A percentile compares a stretch with the other conserved stretches of the same genome.
These are phyloP conservation scores for Leonotis leonurus DNA, from an alignment of 257 asterid species.

Conservation along the genomic window DNA sequence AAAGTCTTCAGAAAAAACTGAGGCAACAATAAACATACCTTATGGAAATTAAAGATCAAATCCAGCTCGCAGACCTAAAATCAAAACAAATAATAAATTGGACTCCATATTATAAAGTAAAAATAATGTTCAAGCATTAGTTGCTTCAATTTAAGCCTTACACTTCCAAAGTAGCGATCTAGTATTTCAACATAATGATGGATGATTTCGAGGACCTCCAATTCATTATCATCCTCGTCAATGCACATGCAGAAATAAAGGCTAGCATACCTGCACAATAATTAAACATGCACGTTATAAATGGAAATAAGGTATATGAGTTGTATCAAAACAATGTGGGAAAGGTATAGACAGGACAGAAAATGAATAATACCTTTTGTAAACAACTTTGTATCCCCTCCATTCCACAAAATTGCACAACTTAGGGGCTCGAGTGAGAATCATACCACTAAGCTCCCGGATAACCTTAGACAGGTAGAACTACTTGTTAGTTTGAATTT, in stretches of 20 bases:
- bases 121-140: not conserved
- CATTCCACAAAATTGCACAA: constrained; percentile 96
- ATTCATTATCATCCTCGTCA: constrained; percentile 86
- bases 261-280: constrained; percentile 71
- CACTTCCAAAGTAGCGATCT: constrained; percentile 99
- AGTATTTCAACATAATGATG: constrained; percentile 94
- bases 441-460: constrained; percentile 88
- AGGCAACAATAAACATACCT: constrained; percentile 66
- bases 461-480: constrained; percentile 44
- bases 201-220: constrained; percentile 87
- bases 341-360: constrained; percentile 1
- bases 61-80: constrained; percentile 91
- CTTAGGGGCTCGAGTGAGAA: constrained; percentile 82
- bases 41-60: constrained; percentile 88
- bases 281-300: not conserved
- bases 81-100: constrained; percentile 9
- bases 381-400: constrained; percentile 96
- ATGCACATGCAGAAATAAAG: constrained; percentile 97
- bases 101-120: not conserved
- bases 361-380: constrained; percentile 60
- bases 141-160: constrained; percentile 36
- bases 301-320: not conserved
- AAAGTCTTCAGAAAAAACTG: no score
- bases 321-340: not conserved
- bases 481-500: not conserved